A percentile compares a stretch with the other conserved stretches of the same genome.
These are phyloP conservation scores for Xylariales sp. DNA, from an alignment of 2,329 filamentous ascomycete genomes.

Conservation along the genomic window DNA sequence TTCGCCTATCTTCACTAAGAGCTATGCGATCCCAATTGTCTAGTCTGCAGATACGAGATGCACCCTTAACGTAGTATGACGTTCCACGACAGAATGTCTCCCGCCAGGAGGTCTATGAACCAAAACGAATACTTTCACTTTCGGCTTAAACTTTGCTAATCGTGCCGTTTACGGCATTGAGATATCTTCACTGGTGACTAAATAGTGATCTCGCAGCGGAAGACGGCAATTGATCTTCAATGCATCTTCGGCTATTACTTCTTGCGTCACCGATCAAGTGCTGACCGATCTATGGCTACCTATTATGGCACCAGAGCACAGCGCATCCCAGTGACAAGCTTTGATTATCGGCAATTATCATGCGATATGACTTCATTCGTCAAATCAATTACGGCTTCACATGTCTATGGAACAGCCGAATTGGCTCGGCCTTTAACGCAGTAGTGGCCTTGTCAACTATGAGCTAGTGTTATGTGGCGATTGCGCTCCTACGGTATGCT, in stretches of 20 bases:
- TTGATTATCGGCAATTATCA: background rate
- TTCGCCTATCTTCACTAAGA: slow-evolving; percentile 8
- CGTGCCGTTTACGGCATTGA: slow-evolving; percentile 10
- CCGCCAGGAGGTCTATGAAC: background rate
- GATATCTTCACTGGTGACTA: background rate
- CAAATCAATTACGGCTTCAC: background rate
- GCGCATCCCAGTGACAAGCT: background rate
- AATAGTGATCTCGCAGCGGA: slow-evolving; percentile 13
- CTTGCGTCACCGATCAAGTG: slow-evolving; percentile 11
- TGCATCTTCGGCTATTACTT: slow-evolving; percentile 15
- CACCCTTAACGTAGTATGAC: slow-evolving; percentile 30
- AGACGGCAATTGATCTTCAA: slow-evolving; percentile 29
- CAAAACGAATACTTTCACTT: background rate
- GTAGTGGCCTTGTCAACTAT: too few relatives aligned
- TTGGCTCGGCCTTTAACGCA: too few relatives aligned
- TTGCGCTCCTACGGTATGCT: background rate
- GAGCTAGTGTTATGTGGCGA: background rate
- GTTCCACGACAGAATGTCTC: slow-evolving; percentile 17
- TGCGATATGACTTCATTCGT: slow-evolving; percentile 31
- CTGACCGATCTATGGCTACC: background rate
- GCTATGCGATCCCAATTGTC: slow-evolving; percentile 16
- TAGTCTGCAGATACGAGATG: slow-evolving; percentile 31
- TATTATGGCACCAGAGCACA: slow-evolving; percentile 2
- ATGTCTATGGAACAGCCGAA: background rate
- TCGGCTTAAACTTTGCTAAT: background rate